Evolutionary conservation across 768 basidiomycete species (phyloP).

Genomic region (Rhizopogon roseolus): DNA sequence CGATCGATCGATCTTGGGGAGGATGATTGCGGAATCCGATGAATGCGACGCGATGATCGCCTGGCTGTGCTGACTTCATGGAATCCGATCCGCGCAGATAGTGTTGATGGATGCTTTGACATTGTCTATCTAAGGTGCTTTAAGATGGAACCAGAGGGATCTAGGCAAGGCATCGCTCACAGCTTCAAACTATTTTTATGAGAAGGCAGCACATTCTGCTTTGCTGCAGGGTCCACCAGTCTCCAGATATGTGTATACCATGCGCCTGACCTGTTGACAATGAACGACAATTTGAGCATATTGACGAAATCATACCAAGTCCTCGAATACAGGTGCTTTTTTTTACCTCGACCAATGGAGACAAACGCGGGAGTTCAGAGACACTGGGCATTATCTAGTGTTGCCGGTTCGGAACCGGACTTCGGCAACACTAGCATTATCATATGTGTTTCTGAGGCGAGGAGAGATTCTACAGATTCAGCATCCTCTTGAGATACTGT

Average conservation of each 20-base stretch:
- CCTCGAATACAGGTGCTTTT: not conserved
- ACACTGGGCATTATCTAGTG: not conserved
- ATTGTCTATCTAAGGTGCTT: conserved; percentile 28
- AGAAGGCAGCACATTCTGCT: not conserved
- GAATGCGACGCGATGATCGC: conserved; percentile 39
- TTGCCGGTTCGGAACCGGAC: too few species aligned
- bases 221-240: not conserved
- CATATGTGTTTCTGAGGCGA: not conserved
- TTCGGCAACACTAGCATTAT: too few species aligned
- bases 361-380: not conserved
- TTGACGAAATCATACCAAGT: not conserved
- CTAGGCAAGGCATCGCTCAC: not conserved
- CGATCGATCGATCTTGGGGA: conserved; percentile 42
- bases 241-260: not conserved
- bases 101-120: conserved; percentile 2
- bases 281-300: not conserved
- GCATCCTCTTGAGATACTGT: not conserved
- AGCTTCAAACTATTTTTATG: not conserved
- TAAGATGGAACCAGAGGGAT: not conserved
- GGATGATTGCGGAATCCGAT: conserved; percentile 48
- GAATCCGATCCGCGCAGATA: conserved; percentile 36
- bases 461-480: not conserved
- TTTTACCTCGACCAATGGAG: not conserved
- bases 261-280: not conserved
- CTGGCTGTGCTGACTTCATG: conserved; percentile 36